A percentile compares a stretch with the other conserved stretches of the same genome.
phyloP scores from a whole-genome alignment of 164 flowering plant genomes.

The grape (Vitis vinifera) region ASM3070453v1 NC_081807.1:19205001-19205500 shows the following conservation, averaged over 20 bases:
- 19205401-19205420: constrained; percentile 49
- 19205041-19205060: constrained; percentile 37
- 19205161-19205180: constrained; percentile 54
- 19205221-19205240: constrained; percentile 58
- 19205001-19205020: constrained; percentile 2
- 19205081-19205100: constrained; percentile 32
- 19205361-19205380: constrained; percentile 41
- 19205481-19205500: too few species aligned
- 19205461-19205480: too few species aligned
- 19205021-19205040: constrained; percentile 31
- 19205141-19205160: constrained; percentile 32
- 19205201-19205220: constrained; percentile 50
- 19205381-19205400: constrained; percentile 33
- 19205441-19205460: neutral
- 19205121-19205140: constrained; percentile 31
- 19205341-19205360: constrained; percentile 33
- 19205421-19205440: constrained; percentile 37
- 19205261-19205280: constrained; percentile 18
- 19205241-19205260: constrained; percentile 33
- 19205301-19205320: constrained; percentile 40
- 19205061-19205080: constrained; percentile 33
- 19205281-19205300: constrained; percentile 25
- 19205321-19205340: constrained; percentile 36
- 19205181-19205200: constrained; percentile 53
- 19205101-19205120: constrained; percentile 33